Percentiles rank a stretch among this genome's conserved stretches.
Evolutionary conservation across 257 asterid species (phyloP).

Genomic region (Rauvolfia tetraphylla): DNA sequence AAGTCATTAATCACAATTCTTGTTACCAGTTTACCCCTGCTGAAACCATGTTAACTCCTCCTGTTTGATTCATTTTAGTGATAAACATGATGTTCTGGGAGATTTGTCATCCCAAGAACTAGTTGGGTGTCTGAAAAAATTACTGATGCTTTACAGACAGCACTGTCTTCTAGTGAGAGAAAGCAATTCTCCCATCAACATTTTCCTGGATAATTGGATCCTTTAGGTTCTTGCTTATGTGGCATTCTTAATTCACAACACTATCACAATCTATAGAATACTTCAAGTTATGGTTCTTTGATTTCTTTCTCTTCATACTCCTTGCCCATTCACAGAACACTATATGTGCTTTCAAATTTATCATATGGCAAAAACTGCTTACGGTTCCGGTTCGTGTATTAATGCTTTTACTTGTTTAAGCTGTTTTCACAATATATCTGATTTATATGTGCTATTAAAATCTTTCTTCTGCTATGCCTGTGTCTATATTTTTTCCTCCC

Average conservation of each 20-base stretch:
- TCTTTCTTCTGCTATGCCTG: not conserved
- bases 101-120: not conserved
- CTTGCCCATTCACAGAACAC: not conserved
- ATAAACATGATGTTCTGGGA: not conserved
- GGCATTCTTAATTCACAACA: not conserved
- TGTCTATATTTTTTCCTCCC: no score
- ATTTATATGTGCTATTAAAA: not conserved
- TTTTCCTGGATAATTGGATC: not conserved
- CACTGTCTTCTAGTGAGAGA: not conserved
- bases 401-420: no score
- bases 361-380: not conserved
- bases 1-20: conserved; percentile 22
- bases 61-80: not conserved
- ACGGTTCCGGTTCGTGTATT: not conserved
- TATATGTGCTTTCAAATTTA: not conserved
- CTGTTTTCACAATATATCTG: not conserved
- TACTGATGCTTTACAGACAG: not conserved
- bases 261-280: not conserved
- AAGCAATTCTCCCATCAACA: not conserved
- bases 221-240: not conserved
- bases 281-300: not conserved
- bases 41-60: not conserved
- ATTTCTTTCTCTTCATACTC: not conserved
- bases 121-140: not conserved
- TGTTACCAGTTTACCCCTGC: not conserved